Conservation (phyloP, 2,329 filamentous ascomycete species). For the Monilinia vaccinii-corymbosi region DNA sequence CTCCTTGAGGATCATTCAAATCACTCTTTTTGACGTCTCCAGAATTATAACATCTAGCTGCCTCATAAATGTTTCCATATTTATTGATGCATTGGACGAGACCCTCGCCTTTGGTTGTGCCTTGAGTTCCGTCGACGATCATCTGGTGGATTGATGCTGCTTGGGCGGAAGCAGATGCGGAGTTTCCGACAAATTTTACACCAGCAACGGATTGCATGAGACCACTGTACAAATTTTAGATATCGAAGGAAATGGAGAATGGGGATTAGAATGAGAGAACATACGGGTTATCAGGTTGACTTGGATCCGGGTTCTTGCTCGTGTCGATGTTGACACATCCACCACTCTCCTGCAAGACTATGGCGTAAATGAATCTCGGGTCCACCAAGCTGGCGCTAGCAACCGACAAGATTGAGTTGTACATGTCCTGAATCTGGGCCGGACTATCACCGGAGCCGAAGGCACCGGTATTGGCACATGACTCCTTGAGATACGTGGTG, state of each 20-base stretch:
- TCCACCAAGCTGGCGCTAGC: conserved; percentile 22
- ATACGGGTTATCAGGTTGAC: conserved; percentile 11
- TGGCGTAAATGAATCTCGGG: conserved; percentile 28
- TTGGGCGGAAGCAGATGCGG: conserved; percentile 16
- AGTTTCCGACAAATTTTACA: conserved; percentile 15
- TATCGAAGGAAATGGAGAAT: not conserved
- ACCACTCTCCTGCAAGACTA: conserved; percentile 27
- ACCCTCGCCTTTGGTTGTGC: conserved; percentile 21
- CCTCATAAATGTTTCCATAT: conserved; percentile 26
- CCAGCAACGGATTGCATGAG: conserved; percentile 25
- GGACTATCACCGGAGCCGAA: conserved; percentile 14
- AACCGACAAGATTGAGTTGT: conserved; percentile 21
- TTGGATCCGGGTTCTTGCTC: conserved; percentile 15
- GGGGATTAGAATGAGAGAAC: not conserved
- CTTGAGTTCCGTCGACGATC: conserved; percentile 27
- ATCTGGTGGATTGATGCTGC: conserved; percentile 23
- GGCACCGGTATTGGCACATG: conserved; percentile 19
- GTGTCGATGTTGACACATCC: conserved; percentile 26
- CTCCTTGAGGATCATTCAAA: conserved; percentile 21
- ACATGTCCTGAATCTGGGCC: conserved; percentile 19
- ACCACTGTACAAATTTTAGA: conserved; percentile 12
- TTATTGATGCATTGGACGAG: conserved; percentile 23
- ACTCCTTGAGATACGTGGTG: conserved; percentile 11
- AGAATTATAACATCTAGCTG: conserved; percentile 27
- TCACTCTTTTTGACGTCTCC: conserved; percentile 22